Base-by-base conservation (phyloP, 148 eudicot species). In the Heliamphora exappendiculata region DNA sequence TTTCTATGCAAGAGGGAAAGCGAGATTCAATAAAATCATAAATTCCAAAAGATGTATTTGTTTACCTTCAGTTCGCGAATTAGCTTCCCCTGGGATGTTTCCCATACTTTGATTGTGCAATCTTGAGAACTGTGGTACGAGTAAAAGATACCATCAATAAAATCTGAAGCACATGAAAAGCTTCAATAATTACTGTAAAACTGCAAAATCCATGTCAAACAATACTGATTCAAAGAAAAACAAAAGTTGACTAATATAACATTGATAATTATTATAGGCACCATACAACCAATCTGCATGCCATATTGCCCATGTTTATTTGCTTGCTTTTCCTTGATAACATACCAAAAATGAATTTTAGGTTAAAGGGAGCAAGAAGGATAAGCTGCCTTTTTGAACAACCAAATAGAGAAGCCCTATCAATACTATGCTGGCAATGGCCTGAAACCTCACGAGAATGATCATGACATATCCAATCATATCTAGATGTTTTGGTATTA, bases 31-130 rank as follows among this genome's bases (percentile, higher is more conserved):
- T 49, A 24, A 13, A 63, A 72, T 14, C 7, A 66, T 26, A 53
- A 49, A 16, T 45, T n/a, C 37, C 42, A 5, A 72, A 13, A 78
- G 26, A 71, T 70, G 31, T 26, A 65, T 39, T 57, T 12, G 55
- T 80, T 24, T 76, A 92, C 98, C 97, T 94, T 94, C 68, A 94
- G 78, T 86, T 92, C 96, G 36, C 96, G 93, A 63, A 94, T 92
- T 79, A 94, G 77, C 85, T 90, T 94, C 78, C 98, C 98, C 76
- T 89, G 86, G 63, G 88, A 73, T 41, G 98, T 89, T 83, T 94
- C 96, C 98, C 98, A 94, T 45, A 92, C 92, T 82, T 94, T 94
- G 66, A 94, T 94, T 16, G 96, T 89, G 75, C 96, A 94, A 81
- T 94, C 98, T 81, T 92, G 97, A 76, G 98, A 94, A 53, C 98